Percentiles rank a stretch among this genome's conserved stretches.
phyloP scores from a whole-genome alignment of 2,329 filamentous ascomycete genomes.

The Xylariomycetidae sp. region DNA sequence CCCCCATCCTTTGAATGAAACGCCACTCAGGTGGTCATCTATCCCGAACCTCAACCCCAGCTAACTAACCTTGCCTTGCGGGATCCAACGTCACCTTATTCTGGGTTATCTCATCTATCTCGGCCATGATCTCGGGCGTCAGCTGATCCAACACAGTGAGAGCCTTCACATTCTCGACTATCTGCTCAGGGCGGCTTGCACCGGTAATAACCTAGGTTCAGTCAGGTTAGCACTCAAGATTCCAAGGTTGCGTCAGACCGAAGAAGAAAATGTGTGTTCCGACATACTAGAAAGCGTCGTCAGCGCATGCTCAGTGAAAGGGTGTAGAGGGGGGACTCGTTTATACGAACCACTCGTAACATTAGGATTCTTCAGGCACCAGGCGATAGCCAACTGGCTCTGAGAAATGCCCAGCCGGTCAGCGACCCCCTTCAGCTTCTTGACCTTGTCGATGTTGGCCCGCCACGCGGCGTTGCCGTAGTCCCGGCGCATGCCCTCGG shows the following conservation, averaged over 20 bases:
- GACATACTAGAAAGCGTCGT: too few species aligned
- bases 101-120: slow-evolving; percentile 43
- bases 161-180: slow-evolving; percentile 45
- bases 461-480: slow-evolving; percentile 55
- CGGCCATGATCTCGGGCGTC: slow-evolving; percentile 44
- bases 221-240: too few species aligned
- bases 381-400: slow-evolving; percentile 46
- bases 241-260: too few species aligned
- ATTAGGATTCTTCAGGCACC: slow-evolving; percentile 50
- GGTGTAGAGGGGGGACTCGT: too few species aligned
- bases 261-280: too few species aligned
- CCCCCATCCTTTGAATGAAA: too few species aligned
- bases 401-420: slow-evolving; percentile 52
- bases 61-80: slow-evolving; percentile 3
- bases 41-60: too few species aligned
- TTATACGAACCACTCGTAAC: too few species aligned
- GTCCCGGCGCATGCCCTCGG: slow-evolving; percentile 55
- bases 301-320: too few species aligned
- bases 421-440: slow-evolving; percentile 45
- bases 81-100: slow-evolving; percentile 18
- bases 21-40: too few species aligned
- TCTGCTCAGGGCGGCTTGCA: slow-evolving; percentile 46
- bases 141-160: slow-evolving; percentile 42
- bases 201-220: slow-evolving; percentile 45
- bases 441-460: slow-evolving; percentile 40